Evolutionary conservation across 75 land plant genomes (phyloP).

Genomic region (Cryptomeria japonica): DNA sequence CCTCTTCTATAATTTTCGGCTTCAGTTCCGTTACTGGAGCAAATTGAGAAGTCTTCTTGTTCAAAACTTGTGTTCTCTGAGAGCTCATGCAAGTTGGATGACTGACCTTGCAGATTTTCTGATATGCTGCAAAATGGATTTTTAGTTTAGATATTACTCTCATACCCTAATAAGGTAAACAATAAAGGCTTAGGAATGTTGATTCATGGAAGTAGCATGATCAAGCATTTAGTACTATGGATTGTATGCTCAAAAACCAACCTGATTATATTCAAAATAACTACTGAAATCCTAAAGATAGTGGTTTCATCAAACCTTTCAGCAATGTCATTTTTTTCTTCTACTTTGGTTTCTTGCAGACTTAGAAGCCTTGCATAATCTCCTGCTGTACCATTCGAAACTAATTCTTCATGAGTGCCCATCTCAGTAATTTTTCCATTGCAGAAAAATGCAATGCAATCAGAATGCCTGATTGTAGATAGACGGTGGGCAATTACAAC

Average conservation of each 20-base stretch:
- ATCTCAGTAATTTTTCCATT: conserved; percentile 51
- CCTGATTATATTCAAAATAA: neutral
- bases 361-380: neutral
- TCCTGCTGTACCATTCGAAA: conserved; percentile 1
- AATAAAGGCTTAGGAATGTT: neutral
- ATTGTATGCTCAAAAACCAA: neutral
- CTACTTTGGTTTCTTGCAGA: neutral
- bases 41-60: neutral
- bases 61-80: neutral
- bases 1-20: neutral
- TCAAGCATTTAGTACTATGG: too few species aligned
- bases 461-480: conserved; percentile 53
- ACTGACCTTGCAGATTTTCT: neutral
- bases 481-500: conserved; percentile 55
- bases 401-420: conserved; percentile 36
- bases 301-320: neutral
- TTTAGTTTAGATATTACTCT: neutral
- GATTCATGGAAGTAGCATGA: neutral
- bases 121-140: neutral
- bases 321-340: neutral
- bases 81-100: neutral
- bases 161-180: neutral
- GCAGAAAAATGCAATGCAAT: conserved; percentile 55
- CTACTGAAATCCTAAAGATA: neutral
- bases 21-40: neutral